Evolutionary conservation across 164 flowering plant genomes (phyloP), one percentile per base, ranked within the genome.

Genomic region (Saururus chinensis): DNA sequence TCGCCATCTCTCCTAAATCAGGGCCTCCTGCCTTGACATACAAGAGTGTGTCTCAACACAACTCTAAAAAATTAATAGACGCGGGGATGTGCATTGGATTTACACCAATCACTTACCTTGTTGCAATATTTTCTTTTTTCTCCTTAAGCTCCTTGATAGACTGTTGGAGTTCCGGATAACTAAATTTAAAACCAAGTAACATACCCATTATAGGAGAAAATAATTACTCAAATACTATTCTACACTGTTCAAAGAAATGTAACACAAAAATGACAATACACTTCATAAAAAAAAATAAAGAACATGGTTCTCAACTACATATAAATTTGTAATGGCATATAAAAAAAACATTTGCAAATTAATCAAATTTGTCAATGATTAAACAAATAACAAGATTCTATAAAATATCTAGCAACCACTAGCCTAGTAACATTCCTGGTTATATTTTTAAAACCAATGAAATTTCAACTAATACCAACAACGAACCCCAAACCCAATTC

Each of bases 21-120:
- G 82, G 76, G 73, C 76, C 77, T 72, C 83, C 71, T 78, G 84
- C 84, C 84, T 82, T 84, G 86, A 83, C 88, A 86, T 86, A 88
- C 88, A 84, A 30, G 40, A 66, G 93, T 87, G 89, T 83, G 95
- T 80, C 91, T 85, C 79, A 86, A 81, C 85, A 85, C 75, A 73
- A 68, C 52, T 71, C 67, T 70, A 69, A 66, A 53, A 54, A 68
- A n/a, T 68, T 55, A 30, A 19, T 49, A 60, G 56, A 57, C 12
- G 30, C 23, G 20, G 62, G 60, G 22, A 17, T 53, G 40, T 22
- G 19, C 62, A 41, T 41, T 5, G 20, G 19, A 68, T n/a, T 37
- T 0, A 76, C 55, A 37, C 35, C 58, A 60, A 51, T 59, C 41
- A 60, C 62, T 72, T 83, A 89, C 98, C 96, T 88, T 58, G 62